Conservation (phyloP, 768 basidiomycete genomes). For the Suillus subaureus region DNA sequence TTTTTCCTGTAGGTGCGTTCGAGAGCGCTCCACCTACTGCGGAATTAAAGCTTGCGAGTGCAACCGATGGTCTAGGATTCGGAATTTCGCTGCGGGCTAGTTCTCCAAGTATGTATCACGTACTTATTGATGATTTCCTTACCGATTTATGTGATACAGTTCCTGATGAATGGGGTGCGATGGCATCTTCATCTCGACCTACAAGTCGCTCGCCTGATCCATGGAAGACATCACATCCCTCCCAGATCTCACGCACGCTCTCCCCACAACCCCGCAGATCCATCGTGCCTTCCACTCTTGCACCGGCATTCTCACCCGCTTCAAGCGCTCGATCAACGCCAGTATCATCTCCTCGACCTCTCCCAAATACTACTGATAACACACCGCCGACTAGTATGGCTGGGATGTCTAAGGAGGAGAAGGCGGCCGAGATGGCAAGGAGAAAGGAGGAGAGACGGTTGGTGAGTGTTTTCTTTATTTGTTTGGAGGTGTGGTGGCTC, state of each 20-base stretch:
- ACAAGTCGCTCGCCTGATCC: conserved; percentile 11
- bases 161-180: conserved; percentile 25
- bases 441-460: conserved; percentile 92
- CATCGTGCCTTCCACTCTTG: conserved; percentile 9
- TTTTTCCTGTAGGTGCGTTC: conserved; percentile 64
- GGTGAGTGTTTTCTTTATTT: conserved; percentile 42
- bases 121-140: not conserved
- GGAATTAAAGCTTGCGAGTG: conserved; percentile 22
- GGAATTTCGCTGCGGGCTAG: conserved; percentile 12
- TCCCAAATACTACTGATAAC: conserved; percentile 15
- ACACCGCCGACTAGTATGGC: conserved; percentile 34
- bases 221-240: conserved; percentile 23
- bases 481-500: conserved; percentile 7
- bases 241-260: conserved; percentile 18
- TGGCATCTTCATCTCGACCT: conserved; percentile 13
- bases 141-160: conserved; percentile 7
- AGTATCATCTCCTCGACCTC: conserved; percentile 23
- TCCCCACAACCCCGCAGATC: conserved; percentile 23
- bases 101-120: not conserved
- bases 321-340: conserved; percentile 27
- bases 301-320: conserved; percentile 16
- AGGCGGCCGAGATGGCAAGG: conserved; percentile 88
- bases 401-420: conserved; percentile 84
- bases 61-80: conserved; percentile 30
- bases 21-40: conserved; percentile 52